These are phyloP conservation scores for Botrytis galanthina DNA, from an alignment of 2,329 filamentous ascomycete genomes.

Conservation along the genomic window DNA sequence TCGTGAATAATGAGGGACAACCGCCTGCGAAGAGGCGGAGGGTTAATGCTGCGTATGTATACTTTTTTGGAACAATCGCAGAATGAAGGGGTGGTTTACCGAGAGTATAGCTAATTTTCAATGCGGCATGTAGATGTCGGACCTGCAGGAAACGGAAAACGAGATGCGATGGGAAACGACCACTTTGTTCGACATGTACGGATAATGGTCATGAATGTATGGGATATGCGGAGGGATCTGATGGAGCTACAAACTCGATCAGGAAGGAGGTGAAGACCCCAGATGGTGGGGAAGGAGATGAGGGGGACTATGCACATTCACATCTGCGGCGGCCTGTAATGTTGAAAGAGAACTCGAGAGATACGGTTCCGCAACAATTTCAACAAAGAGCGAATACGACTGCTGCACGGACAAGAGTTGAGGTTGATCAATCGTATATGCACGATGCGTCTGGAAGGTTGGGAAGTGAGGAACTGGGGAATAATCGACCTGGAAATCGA, in stretches of 20 bases:
- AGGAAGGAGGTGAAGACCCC: constrained; percentile 30
- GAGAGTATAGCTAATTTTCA: neutral
- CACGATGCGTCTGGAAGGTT: neutral
- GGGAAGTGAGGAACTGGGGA: neutral
- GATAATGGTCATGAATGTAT: constrained; percentile 69
- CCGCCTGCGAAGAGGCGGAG: constrained; percentile 75
- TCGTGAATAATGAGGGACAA: constrained; percentile 79
- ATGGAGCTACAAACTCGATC: constrained; percentile 28
- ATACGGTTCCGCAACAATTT: constrained; percentile 9
- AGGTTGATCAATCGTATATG: neutral
- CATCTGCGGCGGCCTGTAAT: neutral
- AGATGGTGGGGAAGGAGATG: constrained; percentile 42
- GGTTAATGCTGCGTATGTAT: constrained; percentile 72
- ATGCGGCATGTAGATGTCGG: constrained; percentile 51
- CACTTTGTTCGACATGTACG: constrained; percentile 68
- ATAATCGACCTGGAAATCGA: neutral
- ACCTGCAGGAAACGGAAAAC: constrained; percentile 77
- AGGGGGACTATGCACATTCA: constrained; percentile 33
- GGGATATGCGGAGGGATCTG: constrained; percentile 54
- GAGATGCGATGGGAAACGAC: constrained; percentile 70
- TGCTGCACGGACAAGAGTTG: neutral
- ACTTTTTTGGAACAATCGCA: constrained; percentile 24
- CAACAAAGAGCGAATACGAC: neutral
- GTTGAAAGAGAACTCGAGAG: constrained; percentile 1
- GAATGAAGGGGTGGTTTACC: neutral